Conservation (phyloP, 768 basidiomycete genomes). For the Amanita subjunquillea region DNA sequence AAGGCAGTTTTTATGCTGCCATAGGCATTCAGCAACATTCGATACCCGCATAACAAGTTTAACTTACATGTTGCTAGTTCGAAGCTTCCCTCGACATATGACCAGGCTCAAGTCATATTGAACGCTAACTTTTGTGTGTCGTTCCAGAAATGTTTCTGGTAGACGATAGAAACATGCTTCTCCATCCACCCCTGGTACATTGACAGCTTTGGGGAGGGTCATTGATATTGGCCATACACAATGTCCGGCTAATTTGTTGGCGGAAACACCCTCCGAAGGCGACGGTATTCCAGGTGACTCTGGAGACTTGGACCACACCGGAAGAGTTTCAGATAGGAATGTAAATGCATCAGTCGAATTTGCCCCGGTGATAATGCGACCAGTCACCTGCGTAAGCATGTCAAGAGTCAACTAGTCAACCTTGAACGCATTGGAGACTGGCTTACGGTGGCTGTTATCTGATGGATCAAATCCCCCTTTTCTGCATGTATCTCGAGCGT, state of each 20-base stretch:
- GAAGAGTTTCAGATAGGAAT: conserved; percentile 32
- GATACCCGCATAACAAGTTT: background rate
- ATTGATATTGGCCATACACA: conserved; percentile 41
- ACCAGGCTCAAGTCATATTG: conserved; percentile 39
- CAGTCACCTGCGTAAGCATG: conserved; percentile 28
- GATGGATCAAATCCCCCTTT: conserved; percentile 42
- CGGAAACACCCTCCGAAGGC: conserved; percentile 26
- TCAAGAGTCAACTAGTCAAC: background rate
- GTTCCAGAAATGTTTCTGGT: conserved; percentile 45
- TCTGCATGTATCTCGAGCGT: conserved; percentile 36
- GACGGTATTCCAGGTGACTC: conserved; percentile 31
- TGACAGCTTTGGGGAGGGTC: conserved; percentile 31
- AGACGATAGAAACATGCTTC: conserved; percentile 29
- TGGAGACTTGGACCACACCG: conserved; percentile 38
- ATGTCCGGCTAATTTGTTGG: conserved; percentile 34
- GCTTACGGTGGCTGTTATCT: conserved; percentile 32
- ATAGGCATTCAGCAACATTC: background rate
- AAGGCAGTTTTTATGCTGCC: conserved; percentile 40
- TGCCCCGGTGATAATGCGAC: conserved; percentile 41
- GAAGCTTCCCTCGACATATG: conserved; percentile 37
- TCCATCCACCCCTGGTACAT: conserved; percentile 25
- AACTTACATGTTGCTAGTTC: conserved; percentile 35
- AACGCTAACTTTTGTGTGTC: conserved; percentile 35
- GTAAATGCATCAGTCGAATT: conserved; percentile 29
- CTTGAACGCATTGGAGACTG: background rate